Conservation (phyloP, 345 rosid species). For the Cochlearia excelsa region DNA sequence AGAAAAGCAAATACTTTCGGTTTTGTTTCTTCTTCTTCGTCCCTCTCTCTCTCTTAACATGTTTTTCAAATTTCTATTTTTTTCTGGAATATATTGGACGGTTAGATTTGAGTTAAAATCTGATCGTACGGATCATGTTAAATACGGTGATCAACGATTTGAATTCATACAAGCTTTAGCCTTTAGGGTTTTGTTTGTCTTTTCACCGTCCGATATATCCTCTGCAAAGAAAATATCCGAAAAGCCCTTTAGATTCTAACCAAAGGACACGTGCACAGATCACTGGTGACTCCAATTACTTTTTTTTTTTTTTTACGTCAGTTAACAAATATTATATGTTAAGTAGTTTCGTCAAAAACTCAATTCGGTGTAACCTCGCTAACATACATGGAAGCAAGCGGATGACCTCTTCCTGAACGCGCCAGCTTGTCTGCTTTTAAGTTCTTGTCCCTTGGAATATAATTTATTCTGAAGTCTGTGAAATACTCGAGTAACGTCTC, state of each 20-base stretch:
- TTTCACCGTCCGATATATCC: constrained; percentile 55
- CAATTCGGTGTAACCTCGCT: too few species aligned
- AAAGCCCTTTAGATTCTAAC: constrained; percentile 1
- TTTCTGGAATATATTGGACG: constrained; percentile 54
- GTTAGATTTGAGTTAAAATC: constrained; percentile 43
- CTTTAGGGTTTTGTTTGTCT: not conserved
- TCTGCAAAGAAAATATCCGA: not conserved
- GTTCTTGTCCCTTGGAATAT: too few species aligned
- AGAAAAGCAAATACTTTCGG: constrained; percentile 1
- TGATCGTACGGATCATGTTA: constrained; percentile 46
- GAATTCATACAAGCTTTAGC: constrained; percentile 47
- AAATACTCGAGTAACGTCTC: too few species aligned
- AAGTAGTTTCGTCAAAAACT: too few species aligned
- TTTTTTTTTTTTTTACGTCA: too few species aligned
- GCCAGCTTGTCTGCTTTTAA: too few species aligned
- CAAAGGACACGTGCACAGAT: constrained; percentile 36
- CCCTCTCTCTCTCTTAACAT: constrained; percentile 76
- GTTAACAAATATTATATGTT: too few species aligned
- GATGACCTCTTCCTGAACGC: too few species aligned
- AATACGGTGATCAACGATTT: constrained; percentile 47
- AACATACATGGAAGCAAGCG: too few species aligned
- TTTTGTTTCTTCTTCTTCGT: constrained; percentile 36
- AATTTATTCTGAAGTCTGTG: too few species aligned
- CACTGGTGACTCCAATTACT: constrained; percentile 1
- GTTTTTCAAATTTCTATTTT: constrained; percentile 80